Evolutionary conservation across 192 early-diverging fungal species (phyloP).

Genomic region (Rhizoclosmatium sp.): DNA sequence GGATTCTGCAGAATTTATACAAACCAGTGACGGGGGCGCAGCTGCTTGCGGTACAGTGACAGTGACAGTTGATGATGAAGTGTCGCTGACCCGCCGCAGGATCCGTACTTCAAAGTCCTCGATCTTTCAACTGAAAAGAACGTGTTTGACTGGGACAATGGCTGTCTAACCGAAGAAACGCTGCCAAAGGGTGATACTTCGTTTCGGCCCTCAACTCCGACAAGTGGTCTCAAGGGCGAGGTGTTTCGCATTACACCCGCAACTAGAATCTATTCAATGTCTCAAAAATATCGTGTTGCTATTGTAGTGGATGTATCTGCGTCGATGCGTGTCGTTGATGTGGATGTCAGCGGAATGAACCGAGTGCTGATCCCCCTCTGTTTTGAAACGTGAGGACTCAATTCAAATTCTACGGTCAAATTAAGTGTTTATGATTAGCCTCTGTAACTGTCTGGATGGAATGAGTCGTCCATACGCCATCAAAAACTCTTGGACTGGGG

Average conservation of each 20-base stretch:
- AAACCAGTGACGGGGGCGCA: conserved; percentile 25
- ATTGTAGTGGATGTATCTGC: conserved; percentile 76
- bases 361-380: conserved; percentile 48
- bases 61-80: neutral
- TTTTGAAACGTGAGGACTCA: conserved; percentile 55
- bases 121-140: conserved; percentile 12
- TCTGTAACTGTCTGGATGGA: conserved; percentile 61
- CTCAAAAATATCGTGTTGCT: conserved; percentile 66
- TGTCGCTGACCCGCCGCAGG: conserved; percentile 3
- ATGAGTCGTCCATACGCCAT: conserved; percentile 54
- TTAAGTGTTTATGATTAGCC: conserved; percentile 11
- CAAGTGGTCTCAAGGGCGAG: neutral
- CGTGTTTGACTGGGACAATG: conserved; percentile 25
- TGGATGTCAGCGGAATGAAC: conserved; percentile 40
- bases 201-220: neutral
- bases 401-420: neutral
- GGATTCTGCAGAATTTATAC: conserved; percentile 39
- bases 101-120: conserved; percentile 29
- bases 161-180: neutral
- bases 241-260: conserved; percentile 65
- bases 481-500: conserved; percentile 38
- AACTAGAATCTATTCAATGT: conserved; percentile 67
- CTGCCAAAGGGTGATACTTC: neutral
- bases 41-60: conserved; percentile 4
- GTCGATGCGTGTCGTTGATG: conserved; percentile 64